Percentiles rank a stretch among this genome's conserved stretches.
Conservation (phyloP, 2,329 filamentous ascomycete genomes). For the Fusarium protoensiforme region DNA sequence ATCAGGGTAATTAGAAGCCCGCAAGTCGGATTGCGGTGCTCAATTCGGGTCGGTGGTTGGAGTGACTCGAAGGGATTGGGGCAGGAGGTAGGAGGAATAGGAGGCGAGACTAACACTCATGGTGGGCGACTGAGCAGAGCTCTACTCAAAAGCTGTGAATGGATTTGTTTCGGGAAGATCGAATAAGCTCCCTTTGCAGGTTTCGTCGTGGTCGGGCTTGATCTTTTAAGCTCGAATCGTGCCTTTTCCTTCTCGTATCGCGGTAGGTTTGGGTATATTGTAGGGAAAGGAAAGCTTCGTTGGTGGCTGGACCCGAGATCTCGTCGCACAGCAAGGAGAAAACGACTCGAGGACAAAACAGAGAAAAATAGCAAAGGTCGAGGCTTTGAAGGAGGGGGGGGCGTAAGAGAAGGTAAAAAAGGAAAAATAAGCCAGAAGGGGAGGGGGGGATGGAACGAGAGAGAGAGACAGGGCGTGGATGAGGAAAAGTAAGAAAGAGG, state of each 20-base stretch:
- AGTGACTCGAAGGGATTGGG: constrained; percentile 5
- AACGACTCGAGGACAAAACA: constrained; percentile 5
- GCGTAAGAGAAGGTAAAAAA: constrained; percentile 4
- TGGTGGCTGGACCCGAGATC: constrained; percentile 21
- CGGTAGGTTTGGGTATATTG: constrained; percentile 12
- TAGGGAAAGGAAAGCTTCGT: constrained; percentile 1
- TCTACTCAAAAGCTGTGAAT: constrained; percentile 9
- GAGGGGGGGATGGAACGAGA: constrained; percentile 26
- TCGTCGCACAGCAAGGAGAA: constrained; percentile 45
- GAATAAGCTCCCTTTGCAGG: background rate
- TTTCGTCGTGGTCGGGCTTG: background rate
- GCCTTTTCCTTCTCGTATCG: constrained; percentile 15
- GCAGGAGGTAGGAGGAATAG: constrained; percentile 23
- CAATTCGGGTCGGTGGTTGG: constrained; percentile 2
- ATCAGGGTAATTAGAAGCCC: background rate
- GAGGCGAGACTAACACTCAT: constrained; percentile 47
- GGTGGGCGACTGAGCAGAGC: constrained; percentile 35
- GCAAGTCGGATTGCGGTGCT: background rate
- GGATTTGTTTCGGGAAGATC: background rate
- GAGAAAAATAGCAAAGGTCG: constrained; percentile 5
- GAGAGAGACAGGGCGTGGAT: constrained; percentile 22
- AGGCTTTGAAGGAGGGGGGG: background rate
- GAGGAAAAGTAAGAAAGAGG: constrained; percentile 11
- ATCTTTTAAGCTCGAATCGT: constrained; percentile 12
- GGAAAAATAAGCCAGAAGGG: constrained; percentile 22